Conservation (phyloP, 2,329 filamentous ascomycete genomes). For the Trichoderma brevicompactum region DNA sequence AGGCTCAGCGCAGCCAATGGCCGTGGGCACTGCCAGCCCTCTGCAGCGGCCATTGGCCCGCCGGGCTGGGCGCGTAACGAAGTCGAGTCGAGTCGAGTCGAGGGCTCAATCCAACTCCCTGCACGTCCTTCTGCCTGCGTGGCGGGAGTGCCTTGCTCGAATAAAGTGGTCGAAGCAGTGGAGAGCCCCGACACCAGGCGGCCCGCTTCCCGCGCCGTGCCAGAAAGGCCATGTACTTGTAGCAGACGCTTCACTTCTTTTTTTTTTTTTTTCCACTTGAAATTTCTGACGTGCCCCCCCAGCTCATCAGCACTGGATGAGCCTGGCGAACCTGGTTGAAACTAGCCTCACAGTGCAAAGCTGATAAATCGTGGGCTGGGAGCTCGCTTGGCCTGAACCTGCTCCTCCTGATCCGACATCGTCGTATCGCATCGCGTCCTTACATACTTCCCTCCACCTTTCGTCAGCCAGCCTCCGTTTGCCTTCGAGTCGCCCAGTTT, state of each 20-base stretch:
- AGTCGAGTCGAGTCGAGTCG: too few relatives aligned
- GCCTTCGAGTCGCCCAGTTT: slow-evolving; percentile 16
- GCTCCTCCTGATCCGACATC: slow-evolving; percentile 26
- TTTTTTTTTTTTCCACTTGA: slow-evolving; percentile 24
- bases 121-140: not conserved
- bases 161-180: not conserved
- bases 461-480: slow-evolving; percentile 33
- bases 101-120: not conserved
- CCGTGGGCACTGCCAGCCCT: not conserved
- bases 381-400: slow-evolving; percentile 7
- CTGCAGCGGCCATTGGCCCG: slow-evolving; percentile 3
- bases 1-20: slow-evolving; percentile 1
- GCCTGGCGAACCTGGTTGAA: slow-evolving; percentile 23
- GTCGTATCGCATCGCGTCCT: slow-evolving; percentile 26
- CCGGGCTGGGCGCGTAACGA: too few relatives aligned
- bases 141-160: slow-evolving; percentile 2
- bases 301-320: slow-evolving; percentile 30
- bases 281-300: slow-evolving; percentile 31
- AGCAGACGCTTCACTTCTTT: not conserved
- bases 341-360: slow-evolving; percentile 29
- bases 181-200: not conserved
- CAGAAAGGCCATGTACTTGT: not conserved
- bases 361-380: slow-evolving; percentile 38
- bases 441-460: slow-evolving; percentile 26
- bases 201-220: slow-evolving; percentile 5